A percentile compares a stretch with the other conserved stretches of the same genome.
These are phyloP conservation scores for Erodium moschatum DNA, from an alignment of 441 rosid genomes.

Conservation along the genomic window DNA sequence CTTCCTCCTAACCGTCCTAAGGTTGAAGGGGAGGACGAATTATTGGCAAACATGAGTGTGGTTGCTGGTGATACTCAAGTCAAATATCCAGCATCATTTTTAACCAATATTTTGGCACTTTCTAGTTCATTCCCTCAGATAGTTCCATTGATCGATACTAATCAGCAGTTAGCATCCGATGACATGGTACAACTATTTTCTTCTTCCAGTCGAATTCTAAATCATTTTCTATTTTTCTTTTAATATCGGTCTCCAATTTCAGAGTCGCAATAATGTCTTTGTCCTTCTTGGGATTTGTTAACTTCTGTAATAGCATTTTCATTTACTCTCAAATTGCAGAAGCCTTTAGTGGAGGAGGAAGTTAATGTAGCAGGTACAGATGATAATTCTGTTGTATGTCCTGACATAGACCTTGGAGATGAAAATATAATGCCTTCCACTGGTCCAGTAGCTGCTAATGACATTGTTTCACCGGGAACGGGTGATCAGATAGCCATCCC, in stretches of 20 bases:
- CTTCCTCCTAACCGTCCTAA: conserved; percentile 44
- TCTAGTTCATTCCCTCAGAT: conserved; percentile 70
- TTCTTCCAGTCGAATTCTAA: conserved; percentile 8
- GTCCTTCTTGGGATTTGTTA: not conserved
- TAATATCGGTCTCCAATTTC: not conserved
- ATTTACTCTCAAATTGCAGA: conserved; percentile 32
- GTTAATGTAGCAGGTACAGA: conserved; percentile 22
- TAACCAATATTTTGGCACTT: conserved; percentile 66
- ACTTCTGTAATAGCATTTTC: conserved; percentile 13
- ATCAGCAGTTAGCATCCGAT: conserved; percentile 27
- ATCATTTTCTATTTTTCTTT: conserved; percentile 1
- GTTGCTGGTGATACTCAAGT: conserved; percentile 54
- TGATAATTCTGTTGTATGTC: conserved; percentile 25
- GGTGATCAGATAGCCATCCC: conserved; percentile 32
- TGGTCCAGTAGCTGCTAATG: conserved; percentile 42
- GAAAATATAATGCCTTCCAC: conserved; percentile 37
- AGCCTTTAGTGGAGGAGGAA: conserved; percentile 44
- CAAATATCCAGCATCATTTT: conserved; percentile 70
- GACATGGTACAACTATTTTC: conserved; percentile 33
- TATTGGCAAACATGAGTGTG: conserved; percentile 53
- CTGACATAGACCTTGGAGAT: conserved; percentile 34
- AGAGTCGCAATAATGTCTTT: not conserved
- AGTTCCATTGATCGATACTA: conserved; percentile 44
- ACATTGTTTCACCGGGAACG: conserved; percentile 34
- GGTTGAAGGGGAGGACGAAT: conserved; percentile 52